Evolutionary conservation across 2,329 filamentous ascomycete species (phyloP).

Genomic region (Graphilbum sp.): DNA sequence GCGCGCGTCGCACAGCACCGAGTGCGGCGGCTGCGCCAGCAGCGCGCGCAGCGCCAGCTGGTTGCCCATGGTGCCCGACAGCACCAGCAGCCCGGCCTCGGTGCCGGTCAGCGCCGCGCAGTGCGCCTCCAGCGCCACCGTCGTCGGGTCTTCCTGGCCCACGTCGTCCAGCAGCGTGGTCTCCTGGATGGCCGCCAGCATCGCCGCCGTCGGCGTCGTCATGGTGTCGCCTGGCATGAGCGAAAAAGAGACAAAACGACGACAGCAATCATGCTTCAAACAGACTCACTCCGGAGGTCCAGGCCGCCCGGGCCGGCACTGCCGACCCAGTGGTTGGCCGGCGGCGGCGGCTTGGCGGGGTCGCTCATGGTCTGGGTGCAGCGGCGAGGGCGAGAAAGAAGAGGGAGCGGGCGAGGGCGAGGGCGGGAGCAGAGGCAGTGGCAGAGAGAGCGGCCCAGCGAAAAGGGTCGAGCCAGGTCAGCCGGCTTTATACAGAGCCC

Average conservation of each 20-base stretch:
- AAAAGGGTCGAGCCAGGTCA: too few relatives aligned
- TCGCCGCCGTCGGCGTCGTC: constrained; percentile 62
- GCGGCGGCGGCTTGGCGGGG: neutral
- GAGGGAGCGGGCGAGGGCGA: too few relatives aligned
- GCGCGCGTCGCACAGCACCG: constrained; percentile 62
- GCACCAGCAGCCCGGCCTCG: constrained; percentile 61
- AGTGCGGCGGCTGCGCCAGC: constrained; percentile 63
- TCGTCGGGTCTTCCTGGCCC: constrained; percentile 64
- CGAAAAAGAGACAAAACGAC: neutral
- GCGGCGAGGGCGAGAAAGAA: neutral
- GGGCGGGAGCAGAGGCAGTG: too few relatives aligned
- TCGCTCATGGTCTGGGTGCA: neutral
- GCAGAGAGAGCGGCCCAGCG: too few relatives aligned
- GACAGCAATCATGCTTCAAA: neutral
- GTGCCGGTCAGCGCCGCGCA: constrained; percentile 60
- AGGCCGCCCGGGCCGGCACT: constrained; percentile 15
- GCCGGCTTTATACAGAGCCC: too few relatives aligned
- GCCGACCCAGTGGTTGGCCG: constrained; percentile 15
- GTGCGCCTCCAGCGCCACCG: constrained; percentile 56
- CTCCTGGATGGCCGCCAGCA: constrained; percentile 63
- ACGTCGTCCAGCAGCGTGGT: constrained; percentile 74
- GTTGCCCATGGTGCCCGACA: constrained; percentile 91
- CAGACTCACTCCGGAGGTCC: constrained; percentile 16
- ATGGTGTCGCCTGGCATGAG: constrained; percentile 28
- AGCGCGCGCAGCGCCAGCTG: constrained; percentile 69